Conservation (phyloP, 495 filamentous ascomycete genomes). For the Tuber aestivum region DNA sequence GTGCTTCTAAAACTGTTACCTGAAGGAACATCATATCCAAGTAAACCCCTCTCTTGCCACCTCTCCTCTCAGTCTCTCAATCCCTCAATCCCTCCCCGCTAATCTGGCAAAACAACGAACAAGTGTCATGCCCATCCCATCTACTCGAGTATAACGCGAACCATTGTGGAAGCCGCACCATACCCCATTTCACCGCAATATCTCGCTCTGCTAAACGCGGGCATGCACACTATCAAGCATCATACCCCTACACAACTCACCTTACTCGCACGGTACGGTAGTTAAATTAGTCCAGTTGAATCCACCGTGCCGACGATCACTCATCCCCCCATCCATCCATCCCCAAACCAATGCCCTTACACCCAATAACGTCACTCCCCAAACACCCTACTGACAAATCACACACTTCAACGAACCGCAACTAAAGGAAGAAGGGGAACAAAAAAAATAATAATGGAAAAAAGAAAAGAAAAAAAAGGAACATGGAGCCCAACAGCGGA, state of each 20-base stretch:
- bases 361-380: constrained; percentile 1
- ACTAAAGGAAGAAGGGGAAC: not conserved
- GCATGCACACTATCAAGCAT: not conserved
- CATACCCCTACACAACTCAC: not conserved
- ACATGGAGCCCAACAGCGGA: not conserved
- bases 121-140: not conserved
- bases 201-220: not conserved
- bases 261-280: too few species aligned
- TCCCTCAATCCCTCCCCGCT: not conserved
- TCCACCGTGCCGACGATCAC: not conserved
- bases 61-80: not conserved
- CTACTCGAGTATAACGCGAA: too few species aligned
- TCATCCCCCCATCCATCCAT: not conserved
- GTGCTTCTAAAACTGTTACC: not conserved
- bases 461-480: not conserved
- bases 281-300: too few species aligned
- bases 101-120: not conserved
- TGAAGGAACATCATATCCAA: not conserved
- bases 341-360: not conserved
- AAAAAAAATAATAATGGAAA: not conserved
- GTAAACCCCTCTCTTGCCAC: not conserved
- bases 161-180: not conserved
- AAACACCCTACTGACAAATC: not conserved
- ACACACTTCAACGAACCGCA: not conserved
- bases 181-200: not conserved